Percentiles rank a stretch among this genome's conserved stretches.
These are phyloP conservation scores for Falciphora oryzae DNA, from an alignment of 2,329 filamentous ascomycete species.

Conservation along the genomic window DNA sequence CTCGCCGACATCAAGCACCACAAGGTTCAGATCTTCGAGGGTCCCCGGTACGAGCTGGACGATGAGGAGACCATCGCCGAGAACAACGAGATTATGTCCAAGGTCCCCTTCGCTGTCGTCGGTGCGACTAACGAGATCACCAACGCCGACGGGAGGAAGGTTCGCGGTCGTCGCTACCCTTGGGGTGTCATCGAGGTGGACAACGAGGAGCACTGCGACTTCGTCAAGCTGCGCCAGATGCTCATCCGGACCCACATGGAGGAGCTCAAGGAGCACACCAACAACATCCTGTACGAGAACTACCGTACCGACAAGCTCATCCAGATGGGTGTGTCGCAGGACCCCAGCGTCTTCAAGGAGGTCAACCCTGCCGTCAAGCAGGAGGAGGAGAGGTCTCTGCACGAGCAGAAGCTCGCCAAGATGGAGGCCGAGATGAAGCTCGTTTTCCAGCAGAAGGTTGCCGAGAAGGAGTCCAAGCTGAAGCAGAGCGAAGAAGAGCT, in stretches of 20 bases:
- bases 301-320: conserved; percentile 99
- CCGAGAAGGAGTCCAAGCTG: conserved; percentile 98
- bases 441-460: conserved; percentile 99
- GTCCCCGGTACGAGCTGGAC: conserved; percentile 95
- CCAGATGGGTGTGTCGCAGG: conserved; percentile 96
- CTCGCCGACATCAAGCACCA: conserved; percentile 95
- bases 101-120: conserved; percentile 97
- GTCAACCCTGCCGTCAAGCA: conserved; percentile 99
- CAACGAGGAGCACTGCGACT: conserved; percentile 99
- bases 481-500: conserved; percentile 99
- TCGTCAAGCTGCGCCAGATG: conserved; percentile 99
- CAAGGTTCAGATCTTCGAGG: conserved; percentile 98
- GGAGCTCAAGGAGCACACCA: conserved; percentile 99
- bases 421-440: conserved; percentile 99
- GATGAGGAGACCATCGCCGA: conserved; percentile 99
- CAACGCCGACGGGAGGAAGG: conserved; percentile 86
- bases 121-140: conserved; percentile 94
- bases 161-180: conserved; percentile 91
- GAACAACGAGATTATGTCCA: conserved; percentile 99
- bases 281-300: conserved; percentile 98
- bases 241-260: conserved; percentile 99
- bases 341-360: conserved; percentile 99
- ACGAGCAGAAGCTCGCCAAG: conserved; percentile 99
- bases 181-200: conserved; percentile 99
- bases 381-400: conserved; percentile 94